Conservation (phyloP, 2,329 filamentous ascomycete genomes). For the Dendrostoma leiphaemia region DNA sequence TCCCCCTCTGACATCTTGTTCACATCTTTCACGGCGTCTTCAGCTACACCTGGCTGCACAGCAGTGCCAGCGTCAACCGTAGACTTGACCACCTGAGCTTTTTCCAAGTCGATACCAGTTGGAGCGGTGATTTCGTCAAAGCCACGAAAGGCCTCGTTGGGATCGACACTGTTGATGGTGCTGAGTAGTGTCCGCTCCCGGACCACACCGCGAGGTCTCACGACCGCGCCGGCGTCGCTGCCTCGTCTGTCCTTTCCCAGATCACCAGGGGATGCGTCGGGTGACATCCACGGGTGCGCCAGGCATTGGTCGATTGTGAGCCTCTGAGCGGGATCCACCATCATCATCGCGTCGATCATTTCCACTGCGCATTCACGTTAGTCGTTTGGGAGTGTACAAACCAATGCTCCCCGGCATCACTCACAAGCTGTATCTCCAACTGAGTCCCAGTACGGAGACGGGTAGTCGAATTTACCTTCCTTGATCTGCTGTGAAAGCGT, state of each 20-base stretch:
- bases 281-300: constrained; percentile 87
- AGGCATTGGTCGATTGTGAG: constrained; percentile 90
- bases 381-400: neutral
- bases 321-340: constrained; percentile 78
- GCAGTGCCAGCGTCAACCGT: no score
- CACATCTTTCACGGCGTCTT: no score
- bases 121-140: no score
- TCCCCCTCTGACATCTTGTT: no score
- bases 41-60: no score
- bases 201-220: constrained; percentile 74
- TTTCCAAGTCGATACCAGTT: no score
- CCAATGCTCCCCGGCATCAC: constrained; percentile 23
- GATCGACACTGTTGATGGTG: constrained; percentile 78
- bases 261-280: constrained; percentile 61
- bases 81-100: no score
- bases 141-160: no score
- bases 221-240: constrained; percentile 78
- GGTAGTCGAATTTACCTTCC: constrained; percentile 86
- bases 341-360: constrained; percentile 91
- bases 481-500: constrained; percentile 87
- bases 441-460: constrained; percentile 92
- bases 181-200: constrained; percentile 85
- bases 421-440: constrained; percentile 77
- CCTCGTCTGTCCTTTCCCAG: constrained; percentile 90
- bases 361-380: constrained; percentile 68